These are phyloP conservation scores for Firmiana major DNA, from an alignment of 345 rosid genomes.

Conservation along the genomic window DNA sequence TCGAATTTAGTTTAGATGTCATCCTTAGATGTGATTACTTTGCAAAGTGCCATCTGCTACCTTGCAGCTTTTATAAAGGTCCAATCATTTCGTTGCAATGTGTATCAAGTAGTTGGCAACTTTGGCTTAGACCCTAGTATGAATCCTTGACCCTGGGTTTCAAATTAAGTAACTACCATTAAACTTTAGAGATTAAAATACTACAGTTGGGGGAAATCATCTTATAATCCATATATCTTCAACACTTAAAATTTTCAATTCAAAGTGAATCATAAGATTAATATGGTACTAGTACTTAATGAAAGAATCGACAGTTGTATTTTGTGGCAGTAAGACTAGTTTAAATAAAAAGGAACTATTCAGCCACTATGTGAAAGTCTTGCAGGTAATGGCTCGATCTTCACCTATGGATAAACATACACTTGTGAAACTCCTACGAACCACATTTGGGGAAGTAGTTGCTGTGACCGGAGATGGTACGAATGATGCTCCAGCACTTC, in stretches of 20 bases:
- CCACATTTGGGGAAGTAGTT: conserved; percentile 59
- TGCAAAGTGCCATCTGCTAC: neutral
- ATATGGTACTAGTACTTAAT: neutral
- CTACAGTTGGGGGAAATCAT: neutral
- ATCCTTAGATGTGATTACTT: neutral
- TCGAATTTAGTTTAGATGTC: neutral
- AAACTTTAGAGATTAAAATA: neutral
- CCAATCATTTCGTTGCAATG: too few relatives aligned
- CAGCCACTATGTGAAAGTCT: neutral
- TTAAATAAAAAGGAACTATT: neutral
- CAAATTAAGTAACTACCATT: neutral
- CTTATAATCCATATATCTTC: neutral
- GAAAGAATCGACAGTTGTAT: neutral
- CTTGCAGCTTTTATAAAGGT: neutral
- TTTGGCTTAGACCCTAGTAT: neutral
- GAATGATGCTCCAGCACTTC: conserved; percentile 87
- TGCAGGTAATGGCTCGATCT: conserved; percentile 82
- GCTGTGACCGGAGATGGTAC: conserved; percentile 91
- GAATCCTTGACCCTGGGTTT: neutral
- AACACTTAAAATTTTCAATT: neutral
- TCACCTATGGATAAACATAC: conserved; percentile 87
- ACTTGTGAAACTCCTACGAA: conserved; percentile 65
- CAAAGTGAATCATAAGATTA: neutral
- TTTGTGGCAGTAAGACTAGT: neutral
- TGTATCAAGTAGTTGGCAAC: too few relatives aligned